Evolutionary conservation across 768 basidiomycete genomes (phyloP).

Genomic region (Polyporus arcularius): DNA sequence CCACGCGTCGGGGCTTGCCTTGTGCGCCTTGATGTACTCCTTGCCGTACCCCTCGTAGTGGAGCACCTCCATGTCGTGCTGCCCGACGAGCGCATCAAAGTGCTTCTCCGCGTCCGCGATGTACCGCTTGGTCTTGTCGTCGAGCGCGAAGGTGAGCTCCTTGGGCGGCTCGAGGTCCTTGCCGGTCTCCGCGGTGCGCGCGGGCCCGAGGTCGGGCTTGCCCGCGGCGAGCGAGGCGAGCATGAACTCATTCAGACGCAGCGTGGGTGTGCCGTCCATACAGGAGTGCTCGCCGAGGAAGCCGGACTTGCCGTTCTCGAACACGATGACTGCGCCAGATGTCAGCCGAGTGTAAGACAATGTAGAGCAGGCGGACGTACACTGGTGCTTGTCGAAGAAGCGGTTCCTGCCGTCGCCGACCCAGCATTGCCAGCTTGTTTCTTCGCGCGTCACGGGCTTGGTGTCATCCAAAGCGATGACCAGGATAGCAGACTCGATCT

Average conservation of each 20-base stretch:
- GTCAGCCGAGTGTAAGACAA: background rate
- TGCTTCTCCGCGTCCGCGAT: constrained; percentile 61
- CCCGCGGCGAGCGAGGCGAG: constrained; percentile 71
- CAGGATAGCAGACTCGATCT: constrained; percentile 90
- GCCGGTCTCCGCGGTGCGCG: constrained; percentile 36
- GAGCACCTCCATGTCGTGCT: constrained; percentile 67
- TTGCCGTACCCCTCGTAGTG: constrained; percentile 70
- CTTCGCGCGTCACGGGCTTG: constrained; percentile 78
- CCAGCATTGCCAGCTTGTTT: constrained; percentile 83
- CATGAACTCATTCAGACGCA: constrained; percentile 94
- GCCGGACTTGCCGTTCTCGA: constrained; percentile 91
- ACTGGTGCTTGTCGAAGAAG: constrained; percentile 96
- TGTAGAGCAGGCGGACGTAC: constrained; percentile 46
- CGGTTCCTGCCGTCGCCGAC: constrained; percentile 88
- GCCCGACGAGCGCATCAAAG: constrained; percentile 74
- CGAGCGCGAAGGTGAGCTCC: constrained; percentile 73
- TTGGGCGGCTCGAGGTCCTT: constrained; percentile 52
- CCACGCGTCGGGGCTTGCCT: constrained; percentile 91
- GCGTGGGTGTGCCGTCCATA: constrained; percentile 94
- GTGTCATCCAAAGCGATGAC: constrained; percentile 84
- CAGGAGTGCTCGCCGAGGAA: constrained; percentile 90
- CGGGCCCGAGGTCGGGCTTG: constrained; percentile 75
- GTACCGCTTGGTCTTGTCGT: constrained; percentile 50
- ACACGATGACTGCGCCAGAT: constrained; percentile 73
- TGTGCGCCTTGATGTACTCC: constrained; percentile 76